Percentiles rank a stretch among this genome's conserved stretches.
Evolutionary conservation across 305 asterid genomes (phyloP).

Genomic region (Fraxinus xanthoxyloides): DNA sequence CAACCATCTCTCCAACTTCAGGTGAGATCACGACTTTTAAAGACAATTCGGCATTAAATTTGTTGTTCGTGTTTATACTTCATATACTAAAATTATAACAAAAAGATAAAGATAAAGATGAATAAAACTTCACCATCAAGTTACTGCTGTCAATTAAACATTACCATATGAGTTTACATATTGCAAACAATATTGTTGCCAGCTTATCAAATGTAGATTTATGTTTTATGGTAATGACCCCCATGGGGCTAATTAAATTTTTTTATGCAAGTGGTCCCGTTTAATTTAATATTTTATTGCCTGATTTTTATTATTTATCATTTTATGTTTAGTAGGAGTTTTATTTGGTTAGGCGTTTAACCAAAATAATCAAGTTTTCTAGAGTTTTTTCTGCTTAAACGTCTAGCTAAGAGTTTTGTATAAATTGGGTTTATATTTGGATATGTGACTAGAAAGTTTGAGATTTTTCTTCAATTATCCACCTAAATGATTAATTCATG

Average conservation of each 20-base stretch:
- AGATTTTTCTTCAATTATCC: background rate
- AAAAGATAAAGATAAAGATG: background rate
- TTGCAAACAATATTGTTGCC: background rate
- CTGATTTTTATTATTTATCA: too few relatives aligned
- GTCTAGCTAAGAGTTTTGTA: background rate
- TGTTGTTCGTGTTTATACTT: background rate
- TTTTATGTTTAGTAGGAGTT: background rate
- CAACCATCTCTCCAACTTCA: slow-evolving; percentile 28
- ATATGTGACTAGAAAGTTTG: background rate
- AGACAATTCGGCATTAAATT: background rate
- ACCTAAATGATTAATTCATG: background rate
- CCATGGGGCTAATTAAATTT: background rate
- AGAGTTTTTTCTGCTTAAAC: background rate
- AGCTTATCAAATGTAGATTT: background rate
- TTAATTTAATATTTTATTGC: background rate
- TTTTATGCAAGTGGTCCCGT: background rate
- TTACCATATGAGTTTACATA: background rate
- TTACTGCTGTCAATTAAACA: background rate
- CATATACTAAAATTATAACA: background rate
- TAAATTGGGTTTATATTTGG: background rate
- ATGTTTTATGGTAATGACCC: background rate
- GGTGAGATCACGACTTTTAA: slow-evolving; percentile 25
- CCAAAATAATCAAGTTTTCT: background rate
- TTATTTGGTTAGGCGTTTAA: background rate
- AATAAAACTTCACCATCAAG: background rate